Percentiles rank a stretch among this genome's conserved stretches.
Evolutionary conservation across 2,329 filamentous ascomycete species (phyloP).

Genomic region (Penicillium freii): DNA sequence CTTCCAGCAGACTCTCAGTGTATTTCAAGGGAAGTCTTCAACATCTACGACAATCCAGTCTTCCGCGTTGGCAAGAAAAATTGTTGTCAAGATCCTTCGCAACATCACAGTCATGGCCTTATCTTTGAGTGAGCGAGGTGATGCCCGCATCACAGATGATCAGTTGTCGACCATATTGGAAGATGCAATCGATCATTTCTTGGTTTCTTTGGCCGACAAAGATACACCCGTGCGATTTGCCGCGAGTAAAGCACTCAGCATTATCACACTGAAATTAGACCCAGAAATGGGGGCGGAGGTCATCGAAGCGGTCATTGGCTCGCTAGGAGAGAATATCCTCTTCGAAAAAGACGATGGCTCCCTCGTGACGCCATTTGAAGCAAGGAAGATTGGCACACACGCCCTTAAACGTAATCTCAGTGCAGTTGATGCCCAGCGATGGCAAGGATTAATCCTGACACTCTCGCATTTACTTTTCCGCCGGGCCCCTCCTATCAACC

Average conservation of each 20-base stretch:
- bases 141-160: constrained; percentile 29
- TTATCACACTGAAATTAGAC: constrained; percentile 78
- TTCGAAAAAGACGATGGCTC: constrained; percentile 48
- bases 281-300: constrained; percentile 80
- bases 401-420: constrained; percentile 59
- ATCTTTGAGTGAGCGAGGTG: constrained; percentile 45
- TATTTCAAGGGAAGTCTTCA: constrained; percentile 54
- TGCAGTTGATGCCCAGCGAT: constrained; percentile 75
- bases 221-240: constrained; percentile 89
- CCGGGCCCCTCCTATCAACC: constrained; percentile 69
- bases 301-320: constrained; percentile 77
- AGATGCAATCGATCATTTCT: constrained; percentile 74
- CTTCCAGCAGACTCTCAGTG: constrained; percentile 62
- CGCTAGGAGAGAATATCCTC: constrained; percentile 62
- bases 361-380: constrained; percentile 39
- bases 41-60: constrained; percentile 58
- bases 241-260: constrained; percentile 86
- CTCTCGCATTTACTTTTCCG: constrained; percentile 84
- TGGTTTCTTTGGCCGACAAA: constrained; percentile 76
- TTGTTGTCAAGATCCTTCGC: constrained; percentile 79
- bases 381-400: constrained; percentile 33
- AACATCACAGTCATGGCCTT: constrained; percentile 68
- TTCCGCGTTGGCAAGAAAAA: constrained; percentile 77
- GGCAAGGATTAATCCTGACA: constrained; percentile 90
- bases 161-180: constrained; percentile 62